Conservation (phyloP, 1,139 yeast species). For the Nematodospora anomalae region DNA sequence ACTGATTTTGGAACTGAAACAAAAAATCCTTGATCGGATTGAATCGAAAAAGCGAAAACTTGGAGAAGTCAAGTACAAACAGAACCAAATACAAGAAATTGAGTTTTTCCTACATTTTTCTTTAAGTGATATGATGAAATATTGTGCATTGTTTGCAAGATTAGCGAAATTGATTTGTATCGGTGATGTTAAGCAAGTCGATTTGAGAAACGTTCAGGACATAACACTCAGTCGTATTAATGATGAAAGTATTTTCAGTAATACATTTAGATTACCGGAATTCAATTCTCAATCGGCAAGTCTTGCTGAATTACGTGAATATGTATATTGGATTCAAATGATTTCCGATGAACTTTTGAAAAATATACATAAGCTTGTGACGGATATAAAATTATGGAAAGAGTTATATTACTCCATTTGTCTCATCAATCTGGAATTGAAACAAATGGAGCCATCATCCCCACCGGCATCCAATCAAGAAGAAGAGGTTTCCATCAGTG, state of each 20-base stretch:
- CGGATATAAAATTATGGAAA: slow-evolving; percentile 54
- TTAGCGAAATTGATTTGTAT: slow-evolving; percentile 47
- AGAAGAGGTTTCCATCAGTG: background rate
- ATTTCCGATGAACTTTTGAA: slow-evolving; percentile 32
- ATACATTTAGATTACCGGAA: slow-evolving; percentile 8
- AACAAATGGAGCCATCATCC: slow-evolving; percentile 14
- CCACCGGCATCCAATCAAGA: slow-evolving; percentile 1
- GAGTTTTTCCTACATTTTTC: slow-evolving; percentile 58
- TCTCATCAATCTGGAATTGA: slow-evolving; percentile 32
- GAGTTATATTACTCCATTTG: slow-evolving; percentile 33
- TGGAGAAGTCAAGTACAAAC: slow-evolving; percentile 28
- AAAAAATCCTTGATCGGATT: slow-evolving; percentile 17
- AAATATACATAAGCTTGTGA: slow-evolving; percentile 39
- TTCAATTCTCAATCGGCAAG: slow-evolving; percentile 17
- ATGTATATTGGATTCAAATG: slow-evolving; percentile 32
- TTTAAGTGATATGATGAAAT: slow-evolving; percentile 42
- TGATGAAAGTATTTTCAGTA: slow-evolving; percentile 13
- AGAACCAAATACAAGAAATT: slow-evolving; percentile 45
- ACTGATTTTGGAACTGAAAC: slow-evolving; percentile 39
- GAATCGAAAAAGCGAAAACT: slow-evolving; percentile 20
- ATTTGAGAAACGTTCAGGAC: slow-evolving; percentile 31
- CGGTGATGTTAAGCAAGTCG: slow-evolving; percentile 45
- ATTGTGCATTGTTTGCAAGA: slow-evolving; percentile 30
- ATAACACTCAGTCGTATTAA: slow-evolving; percentile 17
- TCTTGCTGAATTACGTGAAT: slow-evolving; percentile 20